phyloP scores from a whole-genome alignment of 768 basidiomycete species.

The Russula foetens region DNA sequence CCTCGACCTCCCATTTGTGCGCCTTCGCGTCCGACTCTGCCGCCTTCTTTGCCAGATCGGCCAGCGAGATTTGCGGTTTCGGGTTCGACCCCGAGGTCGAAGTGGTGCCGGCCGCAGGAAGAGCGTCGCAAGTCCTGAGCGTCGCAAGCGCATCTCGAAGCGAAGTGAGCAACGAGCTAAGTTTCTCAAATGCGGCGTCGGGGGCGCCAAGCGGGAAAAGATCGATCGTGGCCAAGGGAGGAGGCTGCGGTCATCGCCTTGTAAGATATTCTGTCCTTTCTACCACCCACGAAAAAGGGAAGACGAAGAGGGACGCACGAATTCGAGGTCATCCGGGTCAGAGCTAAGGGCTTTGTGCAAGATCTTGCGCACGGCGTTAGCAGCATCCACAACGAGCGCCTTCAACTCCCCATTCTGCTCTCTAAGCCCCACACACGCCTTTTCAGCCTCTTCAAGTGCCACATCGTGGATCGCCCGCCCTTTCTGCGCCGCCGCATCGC shows the following conservation, averaged over 20 bases:
- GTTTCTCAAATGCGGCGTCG: constrained; percentile 23
- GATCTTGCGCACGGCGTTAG: constrained; percentile 57
- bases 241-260: constrained; percentile 17
- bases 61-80: constrained; percentile 7
- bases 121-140: background rate
- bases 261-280: background rate
- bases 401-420: constrained; percentile 61
- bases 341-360: constrained; percentile 36
- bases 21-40: constrained; percentile 20
- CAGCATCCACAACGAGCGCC: constrained; percentile 48
- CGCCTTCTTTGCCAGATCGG: constrained; percentile 10
- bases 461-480: constrained; percentile 52
- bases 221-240: constrained; percentile 18
- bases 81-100: background rate
- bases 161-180: constrained; percentile 23
- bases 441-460: constrained; percentile 68
- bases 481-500: constrained; percentile 31
- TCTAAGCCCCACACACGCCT: constrained; percentile 47
- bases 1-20: constrained; percentile 38
- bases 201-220: constrained; percentile 26
- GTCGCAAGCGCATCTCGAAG: constrained; percentile 22
- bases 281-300: background rate
- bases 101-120: background rate
- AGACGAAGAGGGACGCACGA: constrained; percentile 30
- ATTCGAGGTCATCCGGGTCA: constrained; percentile 37